phyloP scores from a whole-genome alignment of 2,329 filamentous ascomycete species.

The Lachnellula cervina region DNA sequence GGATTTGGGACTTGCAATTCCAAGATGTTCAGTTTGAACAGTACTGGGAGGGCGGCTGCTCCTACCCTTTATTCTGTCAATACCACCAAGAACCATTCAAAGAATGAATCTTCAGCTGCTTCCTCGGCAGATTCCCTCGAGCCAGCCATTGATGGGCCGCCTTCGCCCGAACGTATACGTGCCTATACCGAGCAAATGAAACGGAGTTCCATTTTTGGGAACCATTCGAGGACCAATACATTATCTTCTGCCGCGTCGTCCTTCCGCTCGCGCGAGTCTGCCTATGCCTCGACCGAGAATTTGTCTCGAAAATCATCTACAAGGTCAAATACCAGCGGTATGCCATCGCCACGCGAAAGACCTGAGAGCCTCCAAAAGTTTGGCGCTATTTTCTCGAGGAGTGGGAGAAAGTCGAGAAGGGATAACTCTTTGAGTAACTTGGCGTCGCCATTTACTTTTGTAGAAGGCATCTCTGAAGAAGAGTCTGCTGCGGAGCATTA shows the following conservation, averaged over 20 bases:
- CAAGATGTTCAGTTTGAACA: constrained; percentile 23
- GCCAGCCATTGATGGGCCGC: constrained; percentile 55
- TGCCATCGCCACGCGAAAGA: constrained; percentile 45
- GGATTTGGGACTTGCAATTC: constrained; percentile 11
- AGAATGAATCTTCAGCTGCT: constrained; percentile 9
- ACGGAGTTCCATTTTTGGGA: constrained; percentile 45
- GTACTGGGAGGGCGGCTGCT: constrained; percentile 13
- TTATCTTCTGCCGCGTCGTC: constrained; percentile 54
- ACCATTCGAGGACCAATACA: constrained; percentile 41
- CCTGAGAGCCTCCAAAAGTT: constrained; percentile 57
- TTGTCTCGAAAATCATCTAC: constrained; percentile 54
- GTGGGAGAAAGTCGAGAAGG: constrained; percentile 44
- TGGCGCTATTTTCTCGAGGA: constrained; percentile 53
- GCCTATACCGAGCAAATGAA: constrained; percentile 56
- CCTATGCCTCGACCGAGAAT: constrained; percentile 27
- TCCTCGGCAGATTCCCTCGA: constrained; percentile 43
- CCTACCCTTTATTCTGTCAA: constrained; percentile 11
- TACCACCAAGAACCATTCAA: constrained; percentile 10
- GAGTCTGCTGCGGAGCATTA: constrained; percentile 22
- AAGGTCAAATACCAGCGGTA: constrained; percentile 49
- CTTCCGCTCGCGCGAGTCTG: constrained; percentile 40
- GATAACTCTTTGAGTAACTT: constrained; percentile 29
- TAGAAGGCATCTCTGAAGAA: constrained; percentile 11
- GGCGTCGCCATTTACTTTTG: constrained; percentile 10
- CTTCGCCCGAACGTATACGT: constrained; percentile 55